phyloP scores from a whole-genome alignment of 2,329 filamentous ascomycete species.

The Tricladium varicosporioides region DNA sequence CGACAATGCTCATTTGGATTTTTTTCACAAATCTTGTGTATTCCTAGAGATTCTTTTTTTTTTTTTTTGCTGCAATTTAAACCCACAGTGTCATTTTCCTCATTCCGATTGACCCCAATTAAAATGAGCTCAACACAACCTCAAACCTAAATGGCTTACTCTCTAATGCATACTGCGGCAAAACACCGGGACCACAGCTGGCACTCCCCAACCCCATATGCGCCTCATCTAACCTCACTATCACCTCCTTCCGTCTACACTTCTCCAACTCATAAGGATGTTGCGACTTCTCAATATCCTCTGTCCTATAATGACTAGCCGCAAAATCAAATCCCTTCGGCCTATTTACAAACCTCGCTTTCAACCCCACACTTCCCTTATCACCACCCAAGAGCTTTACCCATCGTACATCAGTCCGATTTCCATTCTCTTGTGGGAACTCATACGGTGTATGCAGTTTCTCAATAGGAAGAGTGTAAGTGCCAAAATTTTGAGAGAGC shows the following conservation, averaged over 20 bases:
- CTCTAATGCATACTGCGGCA: no score
- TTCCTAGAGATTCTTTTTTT: no score
- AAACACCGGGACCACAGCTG: conserved; percentile 40
- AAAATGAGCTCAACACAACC: no score
- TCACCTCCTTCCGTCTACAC: conserved; percentile 44
- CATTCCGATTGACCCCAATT: no score
- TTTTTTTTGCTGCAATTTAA: no score
- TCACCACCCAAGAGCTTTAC: conserved; percentile 38
- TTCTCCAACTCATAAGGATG: conserved; percentile 63
- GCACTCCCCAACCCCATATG: conserved; percentile 50
- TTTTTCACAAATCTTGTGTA: no score
- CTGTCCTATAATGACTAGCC: conserved; percentile 50
- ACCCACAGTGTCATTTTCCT: no score
- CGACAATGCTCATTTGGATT: no score
- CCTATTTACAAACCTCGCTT: conserved; percentile 23
- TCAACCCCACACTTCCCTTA: conserved; percentile 25
- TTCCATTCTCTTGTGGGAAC: conserved; percentile 68
- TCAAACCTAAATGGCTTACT: no score
- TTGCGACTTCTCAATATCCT: conserved; percentile 53
- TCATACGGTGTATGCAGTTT: conserved; percentile 60
- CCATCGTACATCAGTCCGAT: conserved; percentile 60
- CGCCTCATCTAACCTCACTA: conserved; percentile 41
- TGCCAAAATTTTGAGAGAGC: conserved; percentile 54
- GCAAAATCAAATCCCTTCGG: conserved; percentile 44
- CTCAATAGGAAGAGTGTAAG: conserved; percentile 46